Percentiles rank a stretch among this genome's conserved stretches.
These are phyloP conservation scores for Termitomyces sp. DNA, from an alignment of 768 basidiomycete species.

Conservation along the genomic window DNA sequence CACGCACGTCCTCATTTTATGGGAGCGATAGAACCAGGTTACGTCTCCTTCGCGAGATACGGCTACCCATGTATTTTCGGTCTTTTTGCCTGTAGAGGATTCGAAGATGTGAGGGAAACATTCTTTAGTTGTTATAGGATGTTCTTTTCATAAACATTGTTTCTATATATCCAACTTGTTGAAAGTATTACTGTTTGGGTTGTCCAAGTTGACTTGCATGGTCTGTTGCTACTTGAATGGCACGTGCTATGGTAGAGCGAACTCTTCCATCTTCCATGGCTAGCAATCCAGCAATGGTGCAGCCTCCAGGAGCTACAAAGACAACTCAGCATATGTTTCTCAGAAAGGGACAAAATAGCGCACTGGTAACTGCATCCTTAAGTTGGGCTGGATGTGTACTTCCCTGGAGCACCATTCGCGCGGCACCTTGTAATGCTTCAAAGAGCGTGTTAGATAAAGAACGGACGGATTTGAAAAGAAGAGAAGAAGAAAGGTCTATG, in stretches of 20 bases:
- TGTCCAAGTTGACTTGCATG: slow-evolving; percentile 85
- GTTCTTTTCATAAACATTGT: neutral
- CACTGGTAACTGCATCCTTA: slow-evolving; percentile 97
- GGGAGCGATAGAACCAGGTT: slow-evolving; percentile 66
- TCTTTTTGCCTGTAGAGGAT: slow-evolving; percentile 24
- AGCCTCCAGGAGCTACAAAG: slow-evolving; percentile 88
- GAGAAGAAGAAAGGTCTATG: too few relatives aligned
- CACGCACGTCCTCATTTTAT: slow-evolving; percentile 95
- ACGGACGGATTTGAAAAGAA: too few relatives aligned
- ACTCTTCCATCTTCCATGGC: slow-evolving; percentile 93
- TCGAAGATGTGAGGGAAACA: slow-evolving; percentile 32
- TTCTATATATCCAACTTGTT: neutral
- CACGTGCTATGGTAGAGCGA: slow-evolving; percentile 90
- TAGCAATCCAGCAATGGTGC: slow-evolving; percentile 95
- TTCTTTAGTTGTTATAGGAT: neutral
- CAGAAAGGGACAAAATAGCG: slow-evolving; percentile 23
- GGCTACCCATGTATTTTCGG: slow-evolving; percentile 32
- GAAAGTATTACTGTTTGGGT: slow-evolving; percentile 41
- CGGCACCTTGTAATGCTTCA: slow-evolving; percentile 91
- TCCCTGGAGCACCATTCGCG: slow-evolving; percentile 88
- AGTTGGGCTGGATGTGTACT: slow-evolving; percentile 94
- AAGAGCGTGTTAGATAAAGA: neutral
- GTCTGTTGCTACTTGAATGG: slow-evolving; percentile 91
- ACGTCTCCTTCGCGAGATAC: slow-evolving; percentile 18
- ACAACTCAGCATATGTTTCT: neutral